Percentiles rank a stretch among this genome's conserved stretches.
phyloP scores from a whole-genome alignment of 2,329 filamentous ascomycete genomes.

The Apiospora rasikravindrae region DNA sequence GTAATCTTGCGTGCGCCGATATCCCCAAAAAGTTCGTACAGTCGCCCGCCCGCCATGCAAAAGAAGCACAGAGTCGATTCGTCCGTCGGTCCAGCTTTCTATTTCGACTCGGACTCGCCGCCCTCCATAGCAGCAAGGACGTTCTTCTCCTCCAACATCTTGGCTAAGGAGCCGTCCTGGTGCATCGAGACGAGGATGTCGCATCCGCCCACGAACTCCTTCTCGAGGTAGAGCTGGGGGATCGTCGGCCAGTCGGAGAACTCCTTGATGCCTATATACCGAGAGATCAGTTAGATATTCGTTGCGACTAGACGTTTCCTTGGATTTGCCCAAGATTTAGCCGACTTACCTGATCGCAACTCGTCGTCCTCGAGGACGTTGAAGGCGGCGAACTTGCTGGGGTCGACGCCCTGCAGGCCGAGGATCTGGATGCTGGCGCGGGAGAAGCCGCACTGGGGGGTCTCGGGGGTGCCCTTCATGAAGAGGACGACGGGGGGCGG shows the following conservation, averaged over 20 bases:
- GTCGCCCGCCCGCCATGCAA: conserved; percentile 4
- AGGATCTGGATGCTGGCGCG: conserved; percentile 94
- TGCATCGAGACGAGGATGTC: conserved; percentile 98
- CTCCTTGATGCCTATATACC: conserved; percentile 84
- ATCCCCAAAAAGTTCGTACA: neutral
- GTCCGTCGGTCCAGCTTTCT: neutral
- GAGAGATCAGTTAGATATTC: neutral
- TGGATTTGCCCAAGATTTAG: neutral
- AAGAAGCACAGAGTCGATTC: neutral
- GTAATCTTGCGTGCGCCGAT: neutral
- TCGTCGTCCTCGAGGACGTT: conserved; percentile 95
- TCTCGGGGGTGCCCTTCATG: conserved; percentile 99
- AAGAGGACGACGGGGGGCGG: conserved; percentile 95
- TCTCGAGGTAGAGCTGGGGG: conserved; percentile 92
- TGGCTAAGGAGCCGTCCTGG: conserved; percentile 90
- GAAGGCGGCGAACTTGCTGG: conserved; percentile 95
- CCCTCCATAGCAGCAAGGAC: conserved; percentile 74
- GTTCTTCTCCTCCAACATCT: conserved; percentile 88
- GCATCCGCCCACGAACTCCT: conserved; percentile 97
- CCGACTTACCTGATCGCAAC: conserved; percentile 72
- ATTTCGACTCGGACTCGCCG: conserved; percentile 1
- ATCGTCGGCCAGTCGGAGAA: conserved; percentile 99
- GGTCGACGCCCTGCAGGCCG: conserved; percentile 92
- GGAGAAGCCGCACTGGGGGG: conserved; percentile 95
- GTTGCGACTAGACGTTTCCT: neutral